A percentile compares a stretch with the other conserved stretches of the same genome.
Conservation (phyloP, 371 early-diverging fungal species). For the Mucor irregularis region DNA sequence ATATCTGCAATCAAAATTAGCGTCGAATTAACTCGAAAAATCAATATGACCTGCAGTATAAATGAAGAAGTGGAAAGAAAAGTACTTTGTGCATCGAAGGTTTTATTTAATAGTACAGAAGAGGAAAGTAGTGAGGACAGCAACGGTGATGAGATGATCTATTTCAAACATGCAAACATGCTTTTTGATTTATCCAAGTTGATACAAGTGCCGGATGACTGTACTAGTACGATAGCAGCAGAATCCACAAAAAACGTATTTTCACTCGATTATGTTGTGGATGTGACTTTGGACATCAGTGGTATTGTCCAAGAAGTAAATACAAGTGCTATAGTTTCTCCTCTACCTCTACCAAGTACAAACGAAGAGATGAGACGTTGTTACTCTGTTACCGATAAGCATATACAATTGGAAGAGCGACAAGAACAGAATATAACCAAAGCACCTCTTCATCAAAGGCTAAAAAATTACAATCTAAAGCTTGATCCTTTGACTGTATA, state of each 20-base stretch:
- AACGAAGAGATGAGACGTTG: neutral
- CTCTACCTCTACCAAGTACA: neutral
- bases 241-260: constrained; percentile 3
- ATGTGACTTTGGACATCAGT: neutral
- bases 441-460: neutral
- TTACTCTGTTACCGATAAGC: neutral
- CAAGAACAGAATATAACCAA: neutral
- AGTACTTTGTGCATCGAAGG: neutral
- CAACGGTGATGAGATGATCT: neutral
- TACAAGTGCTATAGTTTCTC: neutral
- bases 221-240: neutral
- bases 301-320: neutral
- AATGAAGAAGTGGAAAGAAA: constrained; percentile 6
- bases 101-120: constrained; percentile 4
- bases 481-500: constrained; percentile 7
- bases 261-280: constrained; percentile 2
- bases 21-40: neutral
- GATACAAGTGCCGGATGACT: neutral
- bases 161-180: constrained; percentile 2
- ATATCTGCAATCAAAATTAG: constrained; percentile 4
- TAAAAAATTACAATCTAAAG: constrained; percentile 1
- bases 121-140: neutral
- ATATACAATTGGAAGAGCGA: neutral
- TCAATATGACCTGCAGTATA: constrained; percentile 15
- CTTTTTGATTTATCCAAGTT: constrained; percentile 7